phyloP scores from a whole-genome alignment of 2,329 filamentous ascomycete species.

The Phialocephala subalpina region DNA sequence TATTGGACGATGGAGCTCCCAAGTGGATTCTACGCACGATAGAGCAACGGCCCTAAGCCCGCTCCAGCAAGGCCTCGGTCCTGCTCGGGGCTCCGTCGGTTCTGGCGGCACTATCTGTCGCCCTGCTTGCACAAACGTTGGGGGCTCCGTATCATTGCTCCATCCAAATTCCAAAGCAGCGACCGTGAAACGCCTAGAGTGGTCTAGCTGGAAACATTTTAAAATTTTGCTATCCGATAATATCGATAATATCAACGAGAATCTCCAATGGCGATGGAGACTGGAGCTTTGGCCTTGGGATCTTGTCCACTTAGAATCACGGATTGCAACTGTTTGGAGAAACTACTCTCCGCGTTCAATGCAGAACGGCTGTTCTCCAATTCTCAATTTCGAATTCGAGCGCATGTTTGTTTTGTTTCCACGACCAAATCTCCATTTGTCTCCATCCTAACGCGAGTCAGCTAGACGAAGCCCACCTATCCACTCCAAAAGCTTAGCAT shows the following conservation, averaged over 20 bases:
- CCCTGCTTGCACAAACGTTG: no score
- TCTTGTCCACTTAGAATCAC: neutral
- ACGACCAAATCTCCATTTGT: no score
- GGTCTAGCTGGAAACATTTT: neutral
- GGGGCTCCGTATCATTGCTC: no score
- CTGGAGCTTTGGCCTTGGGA: neutral
- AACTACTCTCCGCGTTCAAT: slow-evolving; percentile 1
- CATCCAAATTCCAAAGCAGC: no score
- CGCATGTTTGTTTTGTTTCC: neutral
- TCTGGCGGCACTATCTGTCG: slow-evolving; percentile 13
- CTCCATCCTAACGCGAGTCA: slow-evolving; percentile 28
- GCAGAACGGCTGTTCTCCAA: neutral
- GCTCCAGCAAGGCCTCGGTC: slow-evolving; percentile 14
- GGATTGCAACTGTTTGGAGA: neutral
- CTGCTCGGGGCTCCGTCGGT: slow-evolving; percentile 9
- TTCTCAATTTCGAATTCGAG: neutral
- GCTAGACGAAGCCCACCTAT: slow-evolving; percentile 17
- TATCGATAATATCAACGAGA: neutral
- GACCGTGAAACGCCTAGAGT: neutral
- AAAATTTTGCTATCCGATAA: neutral
- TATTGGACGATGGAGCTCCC: neutral
- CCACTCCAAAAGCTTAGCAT: slow-evolving; percentile 31
- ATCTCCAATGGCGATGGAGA: neutral
- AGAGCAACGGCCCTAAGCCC: neutral
- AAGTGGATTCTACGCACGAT: neutral